Conservation (phyloP, 2,329 filamentous ascomycete species). For the Fusarium luffae region DNA sequence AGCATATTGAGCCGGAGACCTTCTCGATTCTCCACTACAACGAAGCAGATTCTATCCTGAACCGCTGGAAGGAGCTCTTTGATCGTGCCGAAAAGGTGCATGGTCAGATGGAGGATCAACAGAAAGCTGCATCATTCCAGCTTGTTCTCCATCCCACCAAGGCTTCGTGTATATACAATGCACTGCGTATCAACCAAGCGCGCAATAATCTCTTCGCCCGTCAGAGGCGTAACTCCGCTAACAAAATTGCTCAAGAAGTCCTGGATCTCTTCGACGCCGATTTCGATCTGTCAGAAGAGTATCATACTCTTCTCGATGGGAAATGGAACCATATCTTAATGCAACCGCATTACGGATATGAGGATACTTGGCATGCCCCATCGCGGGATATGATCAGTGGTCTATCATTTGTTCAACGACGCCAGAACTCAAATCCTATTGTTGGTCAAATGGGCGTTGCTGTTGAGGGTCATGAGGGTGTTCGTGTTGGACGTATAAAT, state of each 20-base stretch:
- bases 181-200: conserved; percentile 55
- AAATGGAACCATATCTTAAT: conserved; percentile 69
- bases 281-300: conserved; percentile 60
- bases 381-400: conserved; percentile 66
- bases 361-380: conserved; percentile 66
- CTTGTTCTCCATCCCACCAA: conserved; percentile 68
- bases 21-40: conserved; percentile 69
- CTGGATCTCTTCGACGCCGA: conserved; percentile 63
- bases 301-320: conserved; percentile 60
- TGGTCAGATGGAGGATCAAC: conserved; percentile 51
- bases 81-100: conserved; percentile 56
- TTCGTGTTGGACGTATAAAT: conserved; percentile 55
- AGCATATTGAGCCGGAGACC: conserved; percentile 65
- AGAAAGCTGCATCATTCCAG: conserved; percentile 66
- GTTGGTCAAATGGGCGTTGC: conserved; percentile 73
- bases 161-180: conserved; percentile 62
- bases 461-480: conserved; percentile 73
- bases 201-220: conserved; percentile 63
- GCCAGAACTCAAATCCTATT: conserved; percentile 61
- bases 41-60: conserved; percentile 64
- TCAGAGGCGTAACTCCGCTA: conserved; percentile 66
- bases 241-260: conserved; percentile 58
- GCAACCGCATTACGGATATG: conserved; percentile 60
- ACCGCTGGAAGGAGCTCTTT: conserved; percentile 60
- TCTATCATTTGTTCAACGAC: conserved; percentile 62